Base-by-base conservation (phyloP, 257 asterid genomes). In the Capsicum baccatum region DNA sequence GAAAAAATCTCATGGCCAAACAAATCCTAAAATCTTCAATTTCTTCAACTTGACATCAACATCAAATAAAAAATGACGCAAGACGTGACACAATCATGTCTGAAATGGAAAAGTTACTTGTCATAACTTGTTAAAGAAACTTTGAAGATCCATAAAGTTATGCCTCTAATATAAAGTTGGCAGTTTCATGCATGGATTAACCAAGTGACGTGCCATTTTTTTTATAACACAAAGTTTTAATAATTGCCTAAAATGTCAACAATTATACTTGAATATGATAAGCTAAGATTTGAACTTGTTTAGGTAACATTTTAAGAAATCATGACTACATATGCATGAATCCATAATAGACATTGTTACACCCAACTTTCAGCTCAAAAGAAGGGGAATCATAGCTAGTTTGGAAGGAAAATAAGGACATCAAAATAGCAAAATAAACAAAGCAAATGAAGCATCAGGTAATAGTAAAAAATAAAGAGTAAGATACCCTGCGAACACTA, bases 101-200 rank as follows among this genome's bases (percentile, higher is more conserved):
- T 21, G 81, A 76, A 76, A 52, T 76, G 39, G 81, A 54, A 76
- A 70, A 11, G 81, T 12, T 50, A 74, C 13, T 74, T 21, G 44
- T 52, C 63, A 76, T 76, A 26, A 26, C 62, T 52, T 76, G 47
- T 52, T 15, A 76, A 52, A 76, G 81, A 52, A 52, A 76, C 42
- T 76, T 48, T 0, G 14, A 21, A 19, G 21, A 54, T 76, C 62
- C 33, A 19, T 74, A 74, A 4, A n/a, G 62, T 74, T 19, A 74
- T n/a, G 80, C n/a, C 80, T n/a, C 58, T 19, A 73, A 42, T 60
- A 74, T 74, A 50, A 48, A 19, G 58, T 21, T 74, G 26, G 44
- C 60, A 19, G 60, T 74, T 74, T 42, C 80, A 48, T 48, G n/a
- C 35, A 73, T 19, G 19, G 17, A 19, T 48, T 19, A 48, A 14